Evolutionary conservation across 148 eudicot genomes (phyloP).

Genomic region (Nyssa sinensis): DNA sequence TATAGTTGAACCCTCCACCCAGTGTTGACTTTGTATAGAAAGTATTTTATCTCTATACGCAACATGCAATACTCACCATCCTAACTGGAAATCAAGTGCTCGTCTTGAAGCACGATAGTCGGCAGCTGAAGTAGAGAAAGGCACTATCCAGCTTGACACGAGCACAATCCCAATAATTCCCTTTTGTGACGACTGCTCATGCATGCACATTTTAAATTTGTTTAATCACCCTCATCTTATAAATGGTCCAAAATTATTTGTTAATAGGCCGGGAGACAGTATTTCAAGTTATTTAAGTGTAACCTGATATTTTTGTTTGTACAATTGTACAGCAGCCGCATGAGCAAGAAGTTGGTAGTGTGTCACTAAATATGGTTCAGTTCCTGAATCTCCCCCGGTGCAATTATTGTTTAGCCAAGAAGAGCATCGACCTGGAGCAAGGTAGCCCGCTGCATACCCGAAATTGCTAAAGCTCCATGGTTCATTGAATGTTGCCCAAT

Average conservation of each 20-base stretch:
- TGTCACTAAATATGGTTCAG: constrained; percentile 39
- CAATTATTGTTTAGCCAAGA: constrained; percentile 31
- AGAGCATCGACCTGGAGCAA: too few relatives aligned
- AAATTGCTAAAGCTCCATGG: constrained; percentile 17
- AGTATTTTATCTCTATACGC: too few relatives aligned
- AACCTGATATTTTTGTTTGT: constrained; percentile 36
- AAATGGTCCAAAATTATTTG: too few relatives aligned
- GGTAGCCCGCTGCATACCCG: constrained; percentile 36
- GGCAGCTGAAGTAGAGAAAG: constrained; percentile 20
- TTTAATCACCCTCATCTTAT: background rate
- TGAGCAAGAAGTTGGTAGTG: too few relatives aligned
- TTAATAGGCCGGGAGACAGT: background rate
- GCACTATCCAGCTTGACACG: constrained; percentile 27
- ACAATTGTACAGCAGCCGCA: too few relatives aligned
- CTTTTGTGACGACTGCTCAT: too few relatives aligned
- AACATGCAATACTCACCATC: constrained; percentile 35
- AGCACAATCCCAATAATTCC: constrained; percentile 33
- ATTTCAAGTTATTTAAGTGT: too few relatives aligned
- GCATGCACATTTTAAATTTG: constrained; percentile 17
- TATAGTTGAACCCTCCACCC: too few relatives aligned
- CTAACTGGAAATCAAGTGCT: too few relatives aligned
- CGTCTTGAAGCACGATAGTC: constrained; percentile 29
- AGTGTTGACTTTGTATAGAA: too few relatives aligned
- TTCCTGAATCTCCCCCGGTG: constrained; percentile 37
- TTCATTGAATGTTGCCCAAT: constrained; percentile 41